A percentile compares a stretch with the other conserved stretches of the same genome.
Conservation (phyloP, 176 grass and related monocot genomes). For the Aechmea fasciata region DNA sequence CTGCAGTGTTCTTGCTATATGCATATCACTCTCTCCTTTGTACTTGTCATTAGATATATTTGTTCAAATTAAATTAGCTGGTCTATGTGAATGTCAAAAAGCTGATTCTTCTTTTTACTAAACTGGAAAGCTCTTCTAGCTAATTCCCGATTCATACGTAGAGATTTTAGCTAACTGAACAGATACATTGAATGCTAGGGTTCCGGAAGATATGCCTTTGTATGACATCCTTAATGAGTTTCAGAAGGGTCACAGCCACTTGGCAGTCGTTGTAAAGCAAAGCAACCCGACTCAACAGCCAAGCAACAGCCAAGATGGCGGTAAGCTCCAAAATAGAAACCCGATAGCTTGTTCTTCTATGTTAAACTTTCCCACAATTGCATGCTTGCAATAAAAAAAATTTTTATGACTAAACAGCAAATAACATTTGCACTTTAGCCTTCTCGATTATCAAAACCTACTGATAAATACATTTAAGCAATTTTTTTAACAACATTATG, state of each 20-base stretch:
- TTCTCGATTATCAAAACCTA: too few species aligned
- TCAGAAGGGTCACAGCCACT: conserved; percentile 98
- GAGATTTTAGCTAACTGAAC: background rate
- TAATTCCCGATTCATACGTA: background rate
- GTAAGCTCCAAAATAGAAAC: conserved; percentile 9
- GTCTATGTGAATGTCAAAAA: too few species aligned
- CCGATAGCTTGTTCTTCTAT: background rate
- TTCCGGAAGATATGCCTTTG: conserved; percentile 77
- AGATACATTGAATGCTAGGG: conserved; percentile 34
- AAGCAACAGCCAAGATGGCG: conserved; percentile 21
- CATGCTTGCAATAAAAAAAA: background rate
- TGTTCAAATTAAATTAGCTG: too few species aligned
- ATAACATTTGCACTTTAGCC: too few species aligned
- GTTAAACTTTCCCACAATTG: background rate
- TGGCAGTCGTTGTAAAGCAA: conserved; percentile 82
- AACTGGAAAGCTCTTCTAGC: too few species aligned
- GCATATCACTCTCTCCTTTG: too few species aligned
- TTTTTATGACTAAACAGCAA: too few species aligned
- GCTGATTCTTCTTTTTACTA: too few species aligned
- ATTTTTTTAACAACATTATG: too few species aligned
- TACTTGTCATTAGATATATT: too few species aligned
- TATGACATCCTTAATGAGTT: conserved; percentile 99
- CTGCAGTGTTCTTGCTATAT: too few species aligned
- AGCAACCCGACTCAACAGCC: conserved; percentile 9
- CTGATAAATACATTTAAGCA: too few species aligned